Base-by-base conservation (phyloP, 495 filamentous ascomycete species). In the Penicillium canescens region DNA sequence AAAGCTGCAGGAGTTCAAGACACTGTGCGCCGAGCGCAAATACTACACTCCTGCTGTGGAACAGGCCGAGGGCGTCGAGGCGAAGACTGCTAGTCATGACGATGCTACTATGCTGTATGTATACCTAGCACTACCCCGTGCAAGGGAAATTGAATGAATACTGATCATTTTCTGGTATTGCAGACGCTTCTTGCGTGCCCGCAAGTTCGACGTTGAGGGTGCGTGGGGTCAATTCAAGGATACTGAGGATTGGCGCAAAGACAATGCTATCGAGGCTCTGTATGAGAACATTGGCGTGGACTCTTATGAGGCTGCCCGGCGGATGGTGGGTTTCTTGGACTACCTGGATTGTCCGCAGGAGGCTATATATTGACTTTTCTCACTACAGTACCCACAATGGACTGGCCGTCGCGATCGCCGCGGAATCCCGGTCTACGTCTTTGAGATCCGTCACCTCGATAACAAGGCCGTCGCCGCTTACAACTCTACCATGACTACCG, bases 381-480 rank as follows among this genome's bases (percentile, higher is more conserved):
- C 18, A 13, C 3, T 50, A 51, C 48, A 94, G 87, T 96, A 96
- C 66, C 91, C 92, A 13, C 91, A 94, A 82, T 96, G 91, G 86
- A 93, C 90, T 24, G 92, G 92, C 14, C 84, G 89, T 57, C 80
- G 91, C 52, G 91, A 96, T 71, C 87, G 84, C 63, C 87, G 90
- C 60, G 92, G 92, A 52, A 93, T 95, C 59, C 92, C 92, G 2
- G 76, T 96, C 56, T 96, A 92, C 67, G 82, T 96, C 42, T 96
- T 86, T 72, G 87, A 93, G 65, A 89, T 96, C 66, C 80, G 80
- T 48, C 85, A 91, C 58, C 77, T 96, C 55, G 85, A 92, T 70
- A 80, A 79, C 63, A 94, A 95, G 71, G 87, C 84, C 20, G 85
- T 96, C 61, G 63, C 82, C 34, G 79, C 79, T n/a, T 94, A 94